Base-by-base conservation (phyloP, 306 rosid genomes). In the Urtica urens region DNA sequence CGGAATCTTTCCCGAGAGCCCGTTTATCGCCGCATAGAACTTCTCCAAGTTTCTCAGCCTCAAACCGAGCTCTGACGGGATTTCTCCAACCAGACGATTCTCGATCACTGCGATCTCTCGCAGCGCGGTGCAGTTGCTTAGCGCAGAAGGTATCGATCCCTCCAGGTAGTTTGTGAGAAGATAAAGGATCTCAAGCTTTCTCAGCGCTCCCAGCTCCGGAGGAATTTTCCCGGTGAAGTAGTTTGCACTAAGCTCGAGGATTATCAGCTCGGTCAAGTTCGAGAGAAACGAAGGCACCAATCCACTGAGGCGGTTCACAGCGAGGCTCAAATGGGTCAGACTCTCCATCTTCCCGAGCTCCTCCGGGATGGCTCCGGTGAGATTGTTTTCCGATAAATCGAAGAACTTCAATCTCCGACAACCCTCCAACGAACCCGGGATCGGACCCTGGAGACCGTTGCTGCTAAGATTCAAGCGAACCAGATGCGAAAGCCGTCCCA, bases 151-250 rank as follows among this genome's bases (percentile, higher is more conserved):
- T 46, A 63, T 34, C 6, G 17, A 28, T 28, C 68, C 61, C 45
- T 53, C 53, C 7, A 62, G 30, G 37, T 21, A 52, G 53, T 62
- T 62, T 6, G 0, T 6, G 26, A 42, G 67, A 10, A 44, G 29
- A 35, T 62, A 52, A 37, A 62, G 1, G 14, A 62, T 18, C 59
- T 53, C 38, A 13, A 62, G 31, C 67, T 52, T 62, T 28, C 26
- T 42, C 16, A 62, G 19, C n/a, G 38, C 60, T 30, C 67, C 60
- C 10, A 62, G 59, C 60, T 62, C 22, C 14, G 53, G 53, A 42
- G 67, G 67, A 38, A 62, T 52, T 25, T 52, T 62, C 21, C 60
- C 60, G 11, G 60, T 52, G 23, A 62, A 49, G 49, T 43, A 62
- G 39, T 62, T 62, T 4, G 11, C 40, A 14, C 30, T 17, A 19